A percentile compares a stretch with the other conserved stretches of the same genome.
Conservation (phyloP, 305 asterid genomes). For the Salvia sclarea region DNA sequence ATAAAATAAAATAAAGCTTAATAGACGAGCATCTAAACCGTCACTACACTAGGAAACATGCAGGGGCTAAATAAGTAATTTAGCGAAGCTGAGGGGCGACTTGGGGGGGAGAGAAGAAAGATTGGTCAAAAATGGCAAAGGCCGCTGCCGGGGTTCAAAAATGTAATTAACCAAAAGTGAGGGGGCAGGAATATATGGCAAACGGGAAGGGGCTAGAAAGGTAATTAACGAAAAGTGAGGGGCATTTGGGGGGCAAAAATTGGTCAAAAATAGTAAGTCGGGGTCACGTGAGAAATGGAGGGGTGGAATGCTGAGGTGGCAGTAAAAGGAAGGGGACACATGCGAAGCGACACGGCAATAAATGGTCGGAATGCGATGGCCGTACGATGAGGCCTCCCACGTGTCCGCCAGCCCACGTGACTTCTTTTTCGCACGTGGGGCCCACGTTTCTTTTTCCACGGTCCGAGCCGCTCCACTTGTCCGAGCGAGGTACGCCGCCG, state of each 20-base stretch:
- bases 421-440: not conserved
- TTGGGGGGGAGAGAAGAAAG: no score
- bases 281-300: not conserved
- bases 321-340: conserved; percentile 26
- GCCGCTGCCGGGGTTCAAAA: no score
- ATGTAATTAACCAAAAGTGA: no score
- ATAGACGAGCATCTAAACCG: no score
- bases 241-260: not conserved
- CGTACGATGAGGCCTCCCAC: conserved; percentile 33
- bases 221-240: no score
- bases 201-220: no score
- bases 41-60: no score
- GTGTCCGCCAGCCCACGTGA: conserved; percentile 21
- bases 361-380: conserved; percentile 19
- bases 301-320: conserved; percentile 40
- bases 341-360: conserved; percentile 30
- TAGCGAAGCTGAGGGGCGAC: no score
- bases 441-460: conserved; percentile 17
- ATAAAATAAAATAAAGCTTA: no score
- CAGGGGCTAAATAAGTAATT: no score
- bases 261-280: not conserved
- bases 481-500: not conserved
- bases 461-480: conserved; percentile 26
- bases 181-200: no score
- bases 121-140: no score